These are phyloP conservation scores for Sugiyamaella lignohabitans DNA, from an alignment of 805 yeast genomes.

Conservation along the genomic window DNA sequence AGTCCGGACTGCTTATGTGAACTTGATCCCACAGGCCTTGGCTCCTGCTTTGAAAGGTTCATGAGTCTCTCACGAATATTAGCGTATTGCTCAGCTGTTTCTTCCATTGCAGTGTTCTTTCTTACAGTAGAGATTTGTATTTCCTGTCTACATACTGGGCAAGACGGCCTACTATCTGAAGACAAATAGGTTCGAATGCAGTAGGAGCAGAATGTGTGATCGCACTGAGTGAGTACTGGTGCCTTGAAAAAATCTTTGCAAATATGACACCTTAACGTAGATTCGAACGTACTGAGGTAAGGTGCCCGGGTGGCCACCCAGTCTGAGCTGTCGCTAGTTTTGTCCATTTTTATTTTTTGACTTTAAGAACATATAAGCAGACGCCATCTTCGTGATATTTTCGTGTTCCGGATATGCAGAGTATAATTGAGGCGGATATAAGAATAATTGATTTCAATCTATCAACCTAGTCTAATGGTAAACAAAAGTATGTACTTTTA, in stretches of 20 bases:
- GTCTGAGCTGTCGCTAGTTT: constrained; percentile 63
- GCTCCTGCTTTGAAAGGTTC: constrained; percentile 8
- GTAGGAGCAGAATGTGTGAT: constrained; percentile 82
- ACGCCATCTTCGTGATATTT: no score
- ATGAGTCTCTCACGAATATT: constrained; percentile 5
- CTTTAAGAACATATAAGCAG: not conserved
- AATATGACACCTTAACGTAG: constrained; percentile 72
- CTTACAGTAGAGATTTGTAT: constrained; percentile 63
- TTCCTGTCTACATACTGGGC: constrained; percentile 74
- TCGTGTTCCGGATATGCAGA: no score
- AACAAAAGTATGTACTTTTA: not conserved
- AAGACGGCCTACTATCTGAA: constrained; percentile 40
- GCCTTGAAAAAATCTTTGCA: constrained; percentile 77
- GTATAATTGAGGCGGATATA: no score
- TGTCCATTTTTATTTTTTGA: constrained; percentile 1
- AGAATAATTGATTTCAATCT: no score
- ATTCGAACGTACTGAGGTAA: constrained; percentile 52
- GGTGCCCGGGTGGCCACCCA: constrained; percentile 56
- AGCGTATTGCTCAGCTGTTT: constrained; percentile 42
- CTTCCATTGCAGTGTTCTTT: constrained; percentile 66
- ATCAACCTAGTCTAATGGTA: no score
- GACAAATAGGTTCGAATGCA: constrained; percentile 72
- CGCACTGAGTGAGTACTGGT: constrained; percentile 79
- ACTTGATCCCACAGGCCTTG: not conserved
- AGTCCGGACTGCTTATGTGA: no score